Evolutionary conservation across 2,329 filamentous ascomycete genomes (phyloP).

Genomic region (Penicillium corylophilum): DNA sequence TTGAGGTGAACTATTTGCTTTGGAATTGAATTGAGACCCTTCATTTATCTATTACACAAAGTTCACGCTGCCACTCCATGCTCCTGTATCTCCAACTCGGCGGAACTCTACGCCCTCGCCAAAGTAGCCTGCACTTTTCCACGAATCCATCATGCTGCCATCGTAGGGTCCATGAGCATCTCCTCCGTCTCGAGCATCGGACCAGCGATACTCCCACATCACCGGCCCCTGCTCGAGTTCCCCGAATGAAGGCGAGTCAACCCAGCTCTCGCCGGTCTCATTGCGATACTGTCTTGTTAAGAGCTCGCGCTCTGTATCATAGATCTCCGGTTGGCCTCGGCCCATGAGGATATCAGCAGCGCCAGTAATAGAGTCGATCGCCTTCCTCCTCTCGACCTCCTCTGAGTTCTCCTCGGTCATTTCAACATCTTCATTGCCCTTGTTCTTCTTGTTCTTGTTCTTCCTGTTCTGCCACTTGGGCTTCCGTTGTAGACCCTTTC

Average conservation of each 20-base stretch:
- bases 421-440: conserved; percentile 61
- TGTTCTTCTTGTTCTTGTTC: conserved; percentile 48
- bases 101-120: conserved; percentile 79
- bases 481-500: conserved; percentile 62
- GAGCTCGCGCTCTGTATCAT: conserved; percentile 81
- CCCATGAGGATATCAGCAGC: conserved; percentile 84
- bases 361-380: conserved; percentile 80
- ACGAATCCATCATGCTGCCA: conserved; percentile 78
- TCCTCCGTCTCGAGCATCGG: conserved; percentile 77
- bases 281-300: conserved; percentile 78
- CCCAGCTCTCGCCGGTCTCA: conserved; percentile 87
- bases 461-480: conserved; percentile 62
- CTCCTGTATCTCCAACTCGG: conserved; percentile 53
- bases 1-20: conserved; percentile 25
- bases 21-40: conserved; percentile 21
- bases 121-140: conserved; percentile 92
- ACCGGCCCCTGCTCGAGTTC: conserved; percentile 36
- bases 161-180: conserved; percentile 86
- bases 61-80: conserved; percentile 53
- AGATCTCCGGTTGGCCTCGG: conserved; percentile 83
- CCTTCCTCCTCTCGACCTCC: conserved; percentile 67
- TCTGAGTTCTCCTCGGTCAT: conserved; percentile 69
- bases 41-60: conserved; percentile 49
- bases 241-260: conserved; percentile 47
- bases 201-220: conserved; percentile 93